phyloP scores from a whole-genome alignment of 768 basidiomycete genomes.

The Suillus variegatus region DNA sequence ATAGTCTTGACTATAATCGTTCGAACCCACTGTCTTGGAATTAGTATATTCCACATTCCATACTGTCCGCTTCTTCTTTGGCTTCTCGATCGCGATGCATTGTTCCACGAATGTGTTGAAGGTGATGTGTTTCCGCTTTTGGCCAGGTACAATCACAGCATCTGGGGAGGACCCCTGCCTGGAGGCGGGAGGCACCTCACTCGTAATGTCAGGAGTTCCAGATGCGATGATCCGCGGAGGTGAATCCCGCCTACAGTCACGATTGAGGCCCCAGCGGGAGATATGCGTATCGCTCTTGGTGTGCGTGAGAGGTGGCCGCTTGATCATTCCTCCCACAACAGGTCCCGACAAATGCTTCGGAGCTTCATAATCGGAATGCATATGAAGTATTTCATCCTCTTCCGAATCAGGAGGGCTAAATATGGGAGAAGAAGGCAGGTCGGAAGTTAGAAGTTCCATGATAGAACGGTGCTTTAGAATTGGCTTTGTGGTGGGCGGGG shows the following conservation, averaged over 20 bases:
- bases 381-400: constrained; percentile 34
- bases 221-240: constrained; percentile 58
- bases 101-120: constrained; percentile 99
- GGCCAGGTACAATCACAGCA: constrained; percentile 18
- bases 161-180: constrained; percentile 20
- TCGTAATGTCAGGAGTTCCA: constrained; percentile 11
- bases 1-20: constrained; percentile 30
- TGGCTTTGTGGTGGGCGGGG: constrained; percentile 58
- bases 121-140: constrained; percentile 86
- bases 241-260: constrained; percentile 58
- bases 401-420: constrained; percentile 61
- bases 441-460: constrained; percentile 81
- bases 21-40: constrained; percentile 9
- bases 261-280: constrained; percentile 49
- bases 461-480: constrained; percentile 97
- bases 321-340: constrained; percentile 1
- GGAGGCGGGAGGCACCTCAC: constrained; percentile 12
- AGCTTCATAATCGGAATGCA: constrained; percentile 25
- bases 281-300: constrained; percentile 92
- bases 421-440: constrained; percentile 62
- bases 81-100: constrained; percentile 88
- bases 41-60: constrained; percentile 32
- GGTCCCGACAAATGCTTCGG: neutral
- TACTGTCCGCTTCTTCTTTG: constrained; percentile 36
- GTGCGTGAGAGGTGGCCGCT: constrained; percentile 66